Percentiles rank a stretch among this genome's conserved stretches.
Evolutionary conservation across 148 eudicot species (phyloP).

Genomic region (Camellia granthamiana): DNA sequence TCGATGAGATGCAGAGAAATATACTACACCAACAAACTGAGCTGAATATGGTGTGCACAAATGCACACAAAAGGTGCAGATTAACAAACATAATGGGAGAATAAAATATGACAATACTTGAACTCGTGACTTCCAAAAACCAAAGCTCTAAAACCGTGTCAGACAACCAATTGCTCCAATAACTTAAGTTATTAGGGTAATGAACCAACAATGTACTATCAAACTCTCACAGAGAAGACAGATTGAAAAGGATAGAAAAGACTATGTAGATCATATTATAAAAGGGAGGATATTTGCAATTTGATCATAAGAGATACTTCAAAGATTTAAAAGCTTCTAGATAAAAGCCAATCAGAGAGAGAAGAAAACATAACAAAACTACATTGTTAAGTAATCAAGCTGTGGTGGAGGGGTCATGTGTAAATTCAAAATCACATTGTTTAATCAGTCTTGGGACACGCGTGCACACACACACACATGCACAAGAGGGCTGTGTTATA

Average conservation of each 20-base stretch:
- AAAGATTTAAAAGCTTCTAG: background rate
- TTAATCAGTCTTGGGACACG: no score
- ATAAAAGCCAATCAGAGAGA: background rate
- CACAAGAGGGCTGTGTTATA: no score
- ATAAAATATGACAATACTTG: background rate
- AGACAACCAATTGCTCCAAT: background rate
- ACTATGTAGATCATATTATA: background rate
- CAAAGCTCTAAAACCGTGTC: background rate
- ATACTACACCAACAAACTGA: background rate
- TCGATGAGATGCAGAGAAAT: no score
- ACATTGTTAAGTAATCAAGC: background rate
- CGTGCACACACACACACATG: no score
- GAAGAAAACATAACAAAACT: background rate
- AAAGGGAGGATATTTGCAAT: background rate
- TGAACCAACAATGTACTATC: background rate
- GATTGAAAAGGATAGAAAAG: background rate
- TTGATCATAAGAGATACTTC: background rate
- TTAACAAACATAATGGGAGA: background rate
- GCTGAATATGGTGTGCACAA: slow-evolving; percentile 8
- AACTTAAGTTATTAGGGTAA: background rate
- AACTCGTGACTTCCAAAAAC: background rate
- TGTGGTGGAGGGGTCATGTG: background rate
- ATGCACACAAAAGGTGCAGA: background rate
- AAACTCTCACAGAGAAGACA: background rate
- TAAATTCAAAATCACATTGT: no score